These are phyloP conservation scores for Sequoiadendron giganteum DNA, from an alignment of 75 land plant species.

Conservation along the genomic window DNA sequence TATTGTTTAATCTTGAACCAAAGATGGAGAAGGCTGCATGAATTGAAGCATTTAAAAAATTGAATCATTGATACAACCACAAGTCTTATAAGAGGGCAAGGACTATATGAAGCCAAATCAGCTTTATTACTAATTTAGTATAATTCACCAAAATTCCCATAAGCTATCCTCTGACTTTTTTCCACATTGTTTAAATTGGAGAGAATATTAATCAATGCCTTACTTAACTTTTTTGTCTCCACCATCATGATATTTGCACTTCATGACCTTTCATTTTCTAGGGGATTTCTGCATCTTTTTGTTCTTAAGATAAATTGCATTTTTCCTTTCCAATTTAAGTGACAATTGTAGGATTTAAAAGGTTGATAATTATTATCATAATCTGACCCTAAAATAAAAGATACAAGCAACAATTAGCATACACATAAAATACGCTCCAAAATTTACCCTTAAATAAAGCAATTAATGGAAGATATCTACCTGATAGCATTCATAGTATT, in stretches of 20 bases:
- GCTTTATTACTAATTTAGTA: neutral
- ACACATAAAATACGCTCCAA: neutral
- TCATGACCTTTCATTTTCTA: neutral
- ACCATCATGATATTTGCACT: neutral
- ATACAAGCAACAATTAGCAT: constrained; percentile 2
- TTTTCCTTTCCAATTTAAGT: neutral
- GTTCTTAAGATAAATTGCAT: neutral
- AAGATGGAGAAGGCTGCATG: neutral
- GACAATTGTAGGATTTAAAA: neutral
- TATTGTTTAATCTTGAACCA: neutral
- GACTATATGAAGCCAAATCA: neutral
- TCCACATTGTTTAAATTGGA: neutral
- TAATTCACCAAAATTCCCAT: neutral
- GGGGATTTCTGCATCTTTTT: neutral
- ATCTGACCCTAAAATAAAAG: constrained; percentile 35
- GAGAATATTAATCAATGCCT: neutral
- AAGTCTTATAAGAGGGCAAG: neutral
- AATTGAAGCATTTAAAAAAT: neutral
- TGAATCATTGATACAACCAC: neutral
- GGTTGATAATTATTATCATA: neutral
- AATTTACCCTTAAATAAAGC: neutral
- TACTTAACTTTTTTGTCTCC: neutral
- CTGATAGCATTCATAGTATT: constrained; percentile 98
- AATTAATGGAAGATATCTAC: constrained; percentile 20
- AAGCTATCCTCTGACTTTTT: neutral